Conservation (phyloP, 1,284 basidiomycete genomes). For the Erythrobasidium hasegawianum region DNA sequence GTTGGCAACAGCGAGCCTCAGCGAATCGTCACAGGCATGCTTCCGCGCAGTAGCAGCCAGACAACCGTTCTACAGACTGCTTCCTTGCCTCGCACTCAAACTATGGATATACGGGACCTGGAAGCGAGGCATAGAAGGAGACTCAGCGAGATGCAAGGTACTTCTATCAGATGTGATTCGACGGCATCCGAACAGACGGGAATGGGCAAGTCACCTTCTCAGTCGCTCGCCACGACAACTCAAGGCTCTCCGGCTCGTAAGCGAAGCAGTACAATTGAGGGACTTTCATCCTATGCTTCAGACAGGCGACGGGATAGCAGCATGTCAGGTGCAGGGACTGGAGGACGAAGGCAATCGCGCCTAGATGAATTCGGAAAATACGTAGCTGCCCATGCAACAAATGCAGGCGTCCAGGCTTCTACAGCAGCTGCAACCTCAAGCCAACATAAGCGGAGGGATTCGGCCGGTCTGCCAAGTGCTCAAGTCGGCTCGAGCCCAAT, state of each 20-base stretch:
- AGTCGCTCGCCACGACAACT: not conserved
- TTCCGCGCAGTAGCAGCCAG: constrained; percentile 6
- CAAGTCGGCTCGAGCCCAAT: not conserved
- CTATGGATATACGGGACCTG: constrained; percentile 31
- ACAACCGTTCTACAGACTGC: not conserved
- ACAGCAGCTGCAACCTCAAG: too few relatives aligned
- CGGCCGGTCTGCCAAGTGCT: not conserved
- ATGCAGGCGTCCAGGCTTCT: too few relatives aligned
- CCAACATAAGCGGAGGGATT: too few relatives aligned
- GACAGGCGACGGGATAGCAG: not conserved
- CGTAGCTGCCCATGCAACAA: too few relatives aligned
- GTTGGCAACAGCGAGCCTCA: constrained; percentile 7
- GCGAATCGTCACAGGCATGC: constrained; percentile 20
- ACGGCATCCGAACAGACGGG: too few relatives aligned
- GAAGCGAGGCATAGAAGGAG: constrained; percentile 24
- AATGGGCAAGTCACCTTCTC: constrained; percentile 6
- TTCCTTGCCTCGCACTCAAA: constrained; percentile 15
- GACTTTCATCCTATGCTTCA: not conserved
- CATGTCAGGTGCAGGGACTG: too few relatives aligned
- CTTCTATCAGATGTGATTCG: too few relatives aligned
- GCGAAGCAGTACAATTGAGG: constrained; percentile 23
- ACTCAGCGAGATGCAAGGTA: constrained; percentile 30
- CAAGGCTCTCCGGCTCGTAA: not conserved
- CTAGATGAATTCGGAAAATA: too few relatives aligned
- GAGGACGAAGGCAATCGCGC: too few relatives aligned